Evolutionary conservation across 441 rosid species (phyloP), one percentile per base, ranked within the genome.

Genomic region (Corymbia citriodora): DNA sequence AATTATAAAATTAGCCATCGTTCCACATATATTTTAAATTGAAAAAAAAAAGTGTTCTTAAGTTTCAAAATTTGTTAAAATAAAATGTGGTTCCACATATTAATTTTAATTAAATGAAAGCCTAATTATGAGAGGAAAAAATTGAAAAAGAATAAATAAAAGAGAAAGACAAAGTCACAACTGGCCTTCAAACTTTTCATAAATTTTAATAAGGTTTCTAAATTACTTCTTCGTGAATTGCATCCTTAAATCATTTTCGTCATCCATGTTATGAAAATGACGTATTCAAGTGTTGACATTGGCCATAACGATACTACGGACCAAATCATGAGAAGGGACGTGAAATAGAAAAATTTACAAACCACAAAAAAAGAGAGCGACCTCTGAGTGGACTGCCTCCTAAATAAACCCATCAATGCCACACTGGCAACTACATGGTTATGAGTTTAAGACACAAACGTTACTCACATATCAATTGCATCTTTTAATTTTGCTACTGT

Each of bases 251-350:
- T 14, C 8, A n/a, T 15, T n/a, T 15, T 63, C 33, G 17, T 3
- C 17, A 63, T 63, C 33, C 72, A 29, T 13, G 36, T 29, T 31
- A 63, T 63, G n/a, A 70, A 70, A 70, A 4, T 0, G 3, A n/a
- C 33, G 81, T 70, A 70, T 17, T 18, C 13, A 33, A 31, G 6
- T 9, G 25, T 9, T 4, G 23, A 70, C 2, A 13, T 17, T 45
- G 23, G 45, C 48, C 9, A 33, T 33, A 18, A 33, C 27, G 0
- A 8, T 5, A 70, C 3, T 57, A 21, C 12, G 7, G 6, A 70
- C 14, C 72, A 3, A n/a, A 61, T 0, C 21, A 31, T 31, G 17
- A 70, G 19, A 68, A 68, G 74, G 9, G 25, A 0, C 1, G 11
- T 18, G 48, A 36, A 70, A 17, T 9, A 2, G 11, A 36, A 63